Evolutionary conservation across 164 flowering plant species (phyloP).

Genomic region (Piper longum): DNA sequence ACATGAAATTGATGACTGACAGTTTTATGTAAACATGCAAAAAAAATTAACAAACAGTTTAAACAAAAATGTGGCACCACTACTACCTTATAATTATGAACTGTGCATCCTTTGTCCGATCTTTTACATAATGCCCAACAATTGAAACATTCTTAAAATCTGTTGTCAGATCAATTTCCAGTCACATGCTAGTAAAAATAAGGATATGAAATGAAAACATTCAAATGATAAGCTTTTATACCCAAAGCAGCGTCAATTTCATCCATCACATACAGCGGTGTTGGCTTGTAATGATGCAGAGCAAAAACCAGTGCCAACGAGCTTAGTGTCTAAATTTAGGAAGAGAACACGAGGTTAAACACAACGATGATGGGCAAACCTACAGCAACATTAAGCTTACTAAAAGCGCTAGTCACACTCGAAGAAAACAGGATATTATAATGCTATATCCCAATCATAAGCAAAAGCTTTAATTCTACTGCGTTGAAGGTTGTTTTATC

Average conservation of each 20-base stretch:
- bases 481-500: no score
- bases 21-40: no score
- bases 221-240: conserved; percentile 12
- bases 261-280: conserved; percentile 99
- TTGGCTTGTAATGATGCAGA: conserved; percentile 97
- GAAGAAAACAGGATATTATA: no score
- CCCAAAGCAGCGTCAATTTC: conserved; percentile 99
- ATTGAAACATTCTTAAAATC: conserved; percentile 98
- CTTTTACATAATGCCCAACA: conserved; percentile 97
- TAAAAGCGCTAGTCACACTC: no score
- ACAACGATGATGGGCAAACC: not conserved
- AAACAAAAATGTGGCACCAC: no score
- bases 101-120: conserved; percentile 94
- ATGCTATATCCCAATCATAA: no score
- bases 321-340: conserved; percentile 73
- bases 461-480: no score
- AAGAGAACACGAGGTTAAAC: not conserved
- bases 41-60: no score
- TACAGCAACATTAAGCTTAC: no score
- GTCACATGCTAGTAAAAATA: no score
- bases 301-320: conserved; percentile 96
- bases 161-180: conserved; percentile 12
- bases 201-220: no score
- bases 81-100: conserved; percentile 82
- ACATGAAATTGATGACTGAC: no score